A percentile compares a stretch with the other conserved stretches of the same genome.
Evolutionary conservation across 2,329 filamentous ascomycete genomes (phyloP).

Genomic region (Amesomyces nigricolor): DNA sequence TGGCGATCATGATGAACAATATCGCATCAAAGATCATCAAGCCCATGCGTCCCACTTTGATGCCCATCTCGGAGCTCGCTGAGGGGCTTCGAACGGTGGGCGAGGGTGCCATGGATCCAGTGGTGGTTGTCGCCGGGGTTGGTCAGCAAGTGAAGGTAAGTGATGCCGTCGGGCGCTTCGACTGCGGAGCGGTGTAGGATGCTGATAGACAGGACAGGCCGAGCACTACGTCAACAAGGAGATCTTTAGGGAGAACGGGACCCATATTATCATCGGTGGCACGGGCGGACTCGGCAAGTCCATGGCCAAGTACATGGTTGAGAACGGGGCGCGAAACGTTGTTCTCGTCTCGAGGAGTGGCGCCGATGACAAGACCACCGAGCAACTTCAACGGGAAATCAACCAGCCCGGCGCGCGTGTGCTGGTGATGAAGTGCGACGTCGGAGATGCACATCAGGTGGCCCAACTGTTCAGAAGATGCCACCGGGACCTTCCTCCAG

Average conservation of each 20-base stretch:
- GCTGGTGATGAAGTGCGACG: constrained; percentile 28
- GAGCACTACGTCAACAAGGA: constrained; percentile 16
- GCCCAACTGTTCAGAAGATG: constrained; percentile 24
- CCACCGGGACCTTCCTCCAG: constrained; percentile 25
- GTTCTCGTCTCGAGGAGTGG: constrained; percentile 26
- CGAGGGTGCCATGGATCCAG: constrained; percentile 17
- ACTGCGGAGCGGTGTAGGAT: neutral
- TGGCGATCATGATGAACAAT: constrained; percentile 17
- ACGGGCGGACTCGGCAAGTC: constrained; percentile 27
- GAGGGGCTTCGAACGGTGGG: constrained; percentile 17
- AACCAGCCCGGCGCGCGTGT: constrained; percentile 22
- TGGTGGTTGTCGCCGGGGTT: constrained; percentile 12
- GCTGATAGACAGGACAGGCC: constrained; percentile 13
- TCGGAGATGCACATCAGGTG: constrained; percentile 23
- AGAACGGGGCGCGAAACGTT: constrained; percentile 24
- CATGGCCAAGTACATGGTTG: constrained; percentile 27
- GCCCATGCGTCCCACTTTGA: constrained; percentile 8
- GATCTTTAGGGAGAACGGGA: constrained; percentile 20
- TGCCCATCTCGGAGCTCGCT: constrained; percentile 16
- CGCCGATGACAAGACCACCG: constrained; percentile 12
- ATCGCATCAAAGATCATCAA: constrained; percentile 8
- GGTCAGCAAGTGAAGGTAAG: constrained; percentile 22
- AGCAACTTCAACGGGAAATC: constrained; percentile 24
- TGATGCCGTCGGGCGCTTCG: neutral
- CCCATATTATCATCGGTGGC: constrained; percentile 26